These are phyloP conservation scores for Hemileccinum impolitum DNA, from an alignment of 768 basidiomycete species.

Conservation along the genomic window DNA sequence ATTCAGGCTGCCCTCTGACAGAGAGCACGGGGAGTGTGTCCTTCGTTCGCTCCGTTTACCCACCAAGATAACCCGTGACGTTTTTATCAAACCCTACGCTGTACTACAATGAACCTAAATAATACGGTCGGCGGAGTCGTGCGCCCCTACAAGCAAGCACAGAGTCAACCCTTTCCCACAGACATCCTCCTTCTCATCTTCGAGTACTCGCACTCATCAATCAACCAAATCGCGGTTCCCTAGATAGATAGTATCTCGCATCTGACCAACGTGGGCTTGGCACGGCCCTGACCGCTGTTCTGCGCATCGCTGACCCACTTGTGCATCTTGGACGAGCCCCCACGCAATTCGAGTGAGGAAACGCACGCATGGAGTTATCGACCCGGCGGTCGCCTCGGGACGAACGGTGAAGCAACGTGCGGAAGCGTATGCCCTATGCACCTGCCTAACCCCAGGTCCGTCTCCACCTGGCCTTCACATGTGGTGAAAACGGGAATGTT, in stretches of 20 bases:
- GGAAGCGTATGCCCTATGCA: not conserved
- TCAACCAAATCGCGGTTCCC: too few species aligned
- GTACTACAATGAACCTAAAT: too few species aligned
- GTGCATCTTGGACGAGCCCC: too few species aligned
- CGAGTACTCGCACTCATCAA: not conserved
- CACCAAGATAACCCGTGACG: not conserved
- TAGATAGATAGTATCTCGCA: not conserved
- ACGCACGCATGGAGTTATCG: conserved; percentile 1
- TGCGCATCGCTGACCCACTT: too few species aligned
- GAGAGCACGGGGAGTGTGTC: too few species aligned
- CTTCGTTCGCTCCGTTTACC: not conserved
- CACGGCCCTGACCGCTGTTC: too few species aligned
- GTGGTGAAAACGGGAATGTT: too few species aligned
- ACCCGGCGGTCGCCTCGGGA: not conserved
- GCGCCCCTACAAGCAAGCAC: not conserved
- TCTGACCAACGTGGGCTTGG: conserved; percentile 7
- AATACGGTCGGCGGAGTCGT: conserved; percentile 1
- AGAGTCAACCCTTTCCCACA: conserved; percentile 1
- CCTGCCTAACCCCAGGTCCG: not conserved
- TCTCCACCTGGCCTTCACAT: not conserved
- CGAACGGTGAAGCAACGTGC: conserved; percentile 8
- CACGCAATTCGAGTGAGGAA: too few species aligned
- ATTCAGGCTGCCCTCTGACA: too few species aligned
- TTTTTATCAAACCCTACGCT: not conserved
- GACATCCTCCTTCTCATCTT: conserved; percentile 9